Conservation (phyloP, 257 asterid genomes). For the Nemophila menziesii region DNA sequence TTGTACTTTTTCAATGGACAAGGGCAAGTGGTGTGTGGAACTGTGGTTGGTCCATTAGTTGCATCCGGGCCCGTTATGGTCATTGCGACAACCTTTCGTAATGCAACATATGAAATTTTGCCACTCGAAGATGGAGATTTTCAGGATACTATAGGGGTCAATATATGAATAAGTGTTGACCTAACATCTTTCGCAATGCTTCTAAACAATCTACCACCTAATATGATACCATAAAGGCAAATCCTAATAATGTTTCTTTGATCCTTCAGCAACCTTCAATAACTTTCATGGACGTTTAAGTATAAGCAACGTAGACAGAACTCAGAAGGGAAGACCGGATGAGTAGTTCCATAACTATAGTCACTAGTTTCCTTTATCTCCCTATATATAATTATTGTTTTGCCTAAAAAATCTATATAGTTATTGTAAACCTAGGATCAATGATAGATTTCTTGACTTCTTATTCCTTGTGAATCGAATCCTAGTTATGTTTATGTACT, state of each 20-base stretch:
- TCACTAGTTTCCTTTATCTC: neutral
- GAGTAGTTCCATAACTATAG: neutral
- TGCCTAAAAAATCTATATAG: no score
- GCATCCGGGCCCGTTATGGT: slow-evolving; percentile 86
- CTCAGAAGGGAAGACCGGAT: neutral
- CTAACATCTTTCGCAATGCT: slow-evolving; percentile 20
- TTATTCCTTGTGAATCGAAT: no score
- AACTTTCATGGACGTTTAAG: slow-evolving; percentile 35
- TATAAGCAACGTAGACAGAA: no score
- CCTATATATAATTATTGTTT: no score
- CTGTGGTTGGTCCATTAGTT: slow-evolving; percentile 40
- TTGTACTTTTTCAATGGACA: slow-evolving; percentile 69
- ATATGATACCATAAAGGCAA: slow-evolving; percentile 34
- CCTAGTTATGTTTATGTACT: neutral
- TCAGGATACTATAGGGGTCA: slow-evolving; percentile 12
- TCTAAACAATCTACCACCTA: slow-evolving; percentile 32
- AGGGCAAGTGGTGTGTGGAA: slow-evolving; percentile 76
- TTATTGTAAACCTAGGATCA: no score
- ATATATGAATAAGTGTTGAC: slow-evolving; percentile 12
- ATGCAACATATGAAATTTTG: slow-evolving; percentile 60
- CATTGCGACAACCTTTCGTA: slow-evolving; percentile 57
- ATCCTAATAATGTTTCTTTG: slow-evolving; percentile 54
- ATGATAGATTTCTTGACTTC: no score
- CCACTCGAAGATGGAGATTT: slow-evolving; percentile 33
- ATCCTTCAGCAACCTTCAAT: slow-evolving; percentile 44